Conservation (phyloP, 805 yeast species). For the Wickerhamiella sorbophila region DNA sequence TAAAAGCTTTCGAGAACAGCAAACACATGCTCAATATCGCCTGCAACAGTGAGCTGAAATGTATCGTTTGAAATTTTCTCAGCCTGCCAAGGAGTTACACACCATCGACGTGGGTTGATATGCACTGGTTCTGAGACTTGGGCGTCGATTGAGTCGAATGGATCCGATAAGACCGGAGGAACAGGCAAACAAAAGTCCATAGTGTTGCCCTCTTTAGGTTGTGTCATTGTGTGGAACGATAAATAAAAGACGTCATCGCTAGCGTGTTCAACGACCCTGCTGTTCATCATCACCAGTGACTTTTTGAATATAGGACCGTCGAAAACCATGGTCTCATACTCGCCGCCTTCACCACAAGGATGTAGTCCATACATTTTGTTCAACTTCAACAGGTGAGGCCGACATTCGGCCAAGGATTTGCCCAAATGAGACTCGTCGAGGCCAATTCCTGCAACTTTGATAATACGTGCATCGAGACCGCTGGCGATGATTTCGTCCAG, state of each 20-base stretch:
- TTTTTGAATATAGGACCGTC: slow-evolving; percentile 74
- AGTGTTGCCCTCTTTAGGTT: slow-evolving; percentile 30
- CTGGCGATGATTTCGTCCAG: slow-evolving; percentile 69
- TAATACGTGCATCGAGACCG: slow-evolving; percentile 60
- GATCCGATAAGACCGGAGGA: slow-evolving; percentile 21
- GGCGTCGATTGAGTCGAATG: too few species aligned
- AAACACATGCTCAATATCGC: slow-evolving; percentile 6
- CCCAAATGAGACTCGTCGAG: slow-evolving; percentile 55
- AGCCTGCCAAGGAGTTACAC: not conserved
- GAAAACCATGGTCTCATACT: slow-evolving; percentile 82
- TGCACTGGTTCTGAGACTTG: too few species aligned
- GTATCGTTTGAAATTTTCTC: too few species aligned
- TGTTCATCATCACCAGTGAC: slow-evolving; percentile 31
- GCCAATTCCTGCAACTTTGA: slow-evolving; percentile 92
- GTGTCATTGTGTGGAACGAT: slow-evolving; percentile 26
- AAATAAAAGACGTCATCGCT: slow-evolving; percentile 58
- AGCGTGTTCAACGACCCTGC: slow-evolving; percentile 32
- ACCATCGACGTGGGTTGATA: not conserved
- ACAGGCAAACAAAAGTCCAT: slow-evolving; percentile 1
- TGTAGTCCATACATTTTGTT: slow-evolving; percentile 66
- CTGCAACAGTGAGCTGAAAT: slow-evolving; percentile 3
- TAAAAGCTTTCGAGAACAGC: slow-evolving; percentile 1
- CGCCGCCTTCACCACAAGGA: slow-evolving; percentile 98
- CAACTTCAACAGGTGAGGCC: slow-evolving; percentile 39
- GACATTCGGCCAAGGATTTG: slow-evolving; percentile 44